Evolutionary conservation across 1,284 basidiomycete genomes (phyloP).

Genomic region (Malassezia furfur): DNA sequence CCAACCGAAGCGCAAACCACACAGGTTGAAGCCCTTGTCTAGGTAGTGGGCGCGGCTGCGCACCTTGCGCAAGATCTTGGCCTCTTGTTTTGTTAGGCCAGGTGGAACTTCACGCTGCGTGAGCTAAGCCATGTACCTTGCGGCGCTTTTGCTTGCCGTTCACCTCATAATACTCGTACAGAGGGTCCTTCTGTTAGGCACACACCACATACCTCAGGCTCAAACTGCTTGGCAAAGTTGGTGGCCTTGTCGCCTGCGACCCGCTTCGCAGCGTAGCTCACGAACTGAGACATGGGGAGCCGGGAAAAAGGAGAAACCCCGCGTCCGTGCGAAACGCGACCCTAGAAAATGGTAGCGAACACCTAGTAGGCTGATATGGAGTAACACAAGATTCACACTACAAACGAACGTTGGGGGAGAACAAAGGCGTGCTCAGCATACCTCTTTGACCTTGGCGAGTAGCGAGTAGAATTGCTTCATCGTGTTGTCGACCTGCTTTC

Average conservation of each 20-base stretch:
- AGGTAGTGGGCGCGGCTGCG: slow-evolving; percentile 69
- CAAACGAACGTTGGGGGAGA: background rate
- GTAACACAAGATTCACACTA: background rate
- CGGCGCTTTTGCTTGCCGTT: slow-evolving; percentile 61
- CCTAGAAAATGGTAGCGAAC: background rate
- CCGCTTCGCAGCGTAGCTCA: background rate
- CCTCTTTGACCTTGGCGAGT: background rate
- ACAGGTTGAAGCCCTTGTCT: slow-evolving; percentile 77
- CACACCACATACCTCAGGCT: slow-evolving; percentile 11
- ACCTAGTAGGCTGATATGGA: background rate
- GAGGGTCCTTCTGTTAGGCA: slow-evolving; percentile 54
- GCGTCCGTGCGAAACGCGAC: background rate
- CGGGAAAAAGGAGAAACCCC: background rate
- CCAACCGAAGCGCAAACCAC: slow-evolving; percentile 79
- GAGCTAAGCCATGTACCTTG: slow-evolving; percentile 49
- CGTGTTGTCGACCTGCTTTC: background rate
- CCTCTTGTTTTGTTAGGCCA: slow-evolving; percentile 67
- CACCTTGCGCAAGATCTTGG: slow-evolving; percentile 55
- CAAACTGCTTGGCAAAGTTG: slow-evolving; percentile 5
- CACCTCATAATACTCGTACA: slow-evolving; percentile 67
- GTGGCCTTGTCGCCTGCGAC: slow-evolving; percentile 2
- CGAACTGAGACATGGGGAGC: slow-evolving; percentile 4
- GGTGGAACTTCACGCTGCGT: slow-evolving; percentile 58
- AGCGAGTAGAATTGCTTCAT: background rate
- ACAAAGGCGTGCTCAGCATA: background rate